phyloP scores from a whole-genome alignment of 805 yeast species.

The Diddensiella transvaalensis region DNA sequence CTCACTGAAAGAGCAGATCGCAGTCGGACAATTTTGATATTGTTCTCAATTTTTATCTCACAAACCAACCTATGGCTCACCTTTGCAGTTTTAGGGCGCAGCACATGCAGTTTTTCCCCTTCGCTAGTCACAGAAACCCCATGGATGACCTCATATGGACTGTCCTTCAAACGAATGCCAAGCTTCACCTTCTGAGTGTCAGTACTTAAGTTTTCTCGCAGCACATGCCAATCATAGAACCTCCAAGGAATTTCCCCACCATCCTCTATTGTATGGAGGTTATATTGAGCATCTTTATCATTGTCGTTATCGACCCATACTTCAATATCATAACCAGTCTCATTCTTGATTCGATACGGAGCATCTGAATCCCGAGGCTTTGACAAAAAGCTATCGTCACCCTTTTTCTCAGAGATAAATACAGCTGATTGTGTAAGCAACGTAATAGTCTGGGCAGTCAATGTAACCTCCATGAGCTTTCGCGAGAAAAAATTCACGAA shows the following conservation, averaged over 20 bases:
- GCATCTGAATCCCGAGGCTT: constrained; percentile 72
- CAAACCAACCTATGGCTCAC: constrained; percentile 74
- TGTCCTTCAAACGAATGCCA: constrained; percentile 53
- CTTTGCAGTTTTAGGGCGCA: constrained; percentile 57
- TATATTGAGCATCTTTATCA: constrained; percentile 26
- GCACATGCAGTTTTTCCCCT: constrained; percentile 72
- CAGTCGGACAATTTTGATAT: constrained; percentile 73
- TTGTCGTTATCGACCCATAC: constrained; percentile 68
- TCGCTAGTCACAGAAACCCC: constrained; percentile 70
- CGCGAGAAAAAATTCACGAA: constrained; percentile 70
- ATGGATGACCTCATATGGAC: constrained; percentile 51
- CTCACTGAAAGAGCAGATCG: constrained; percentile 69
- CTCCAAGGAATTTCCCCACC: constrained; percentile 71
- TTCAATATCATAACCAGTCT: constrained; percentile 78
- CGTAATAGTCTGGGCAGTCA: constrained; percentile 79
- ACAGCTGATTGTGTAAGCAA: constrained; percentile 65
- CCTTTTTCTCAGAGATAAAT: constrained; percentile 32
- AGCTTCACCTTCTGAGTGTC: constrained; percentile 58
- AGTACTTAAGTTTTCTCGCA: constrained; percentile 74
- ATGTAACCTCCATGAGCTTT: constrained; percentile 70
- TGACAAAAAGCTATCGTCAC: constrained; percentile 23
- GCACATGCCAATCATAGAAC: constrained; percentile 88
- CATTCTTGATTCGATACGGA: constrained; percentile 77
- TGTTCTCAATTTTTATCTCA: constrained; percentile 64
- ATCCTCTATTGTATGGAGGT: constrained; percentile 36